Evolutionary conservation across 768 basidiomycete genomes (phyloP).

Genomic region (Phaeotremella skinneri): DNA sequence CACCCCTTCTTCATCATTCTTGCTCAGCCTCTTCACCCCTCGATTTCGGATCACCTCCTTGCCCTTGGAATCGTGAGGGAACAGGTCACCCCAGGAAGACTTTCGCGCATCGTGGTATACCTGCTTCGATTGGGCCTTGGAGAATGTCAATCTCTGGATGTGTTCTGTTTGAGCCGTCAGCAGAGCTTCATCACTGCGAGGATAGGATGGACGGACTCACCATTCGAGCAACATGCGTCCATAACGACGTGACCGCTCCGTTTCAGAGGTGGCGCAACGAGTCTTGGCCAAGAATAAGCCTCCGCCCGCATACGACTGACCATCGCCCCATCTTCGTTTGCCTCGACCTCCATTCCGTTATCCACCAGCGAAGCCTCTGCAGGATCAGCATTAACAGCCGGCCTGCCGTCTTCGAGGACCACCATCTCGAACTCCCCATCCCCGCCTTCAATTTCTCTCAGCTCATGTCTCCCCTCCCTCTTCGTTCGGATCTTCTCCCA

Average conservation of each 20-base stretch:
- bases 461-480: constrained; percentile 27
- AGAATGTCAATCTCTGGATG: constrained; percentile 85
- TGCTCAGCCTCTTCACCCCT: constrained; percentile 40
- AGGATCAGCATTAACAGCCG: neutral
- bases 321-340: constrained; percentile 6
- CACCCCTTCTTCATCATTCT: constrained; percentile 15
- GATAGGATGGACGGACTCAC: constrained; percentile 53
- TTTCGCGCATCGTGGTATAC: constrained; percentile 92
- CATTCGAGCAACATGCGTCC: constrained; percentile 80
- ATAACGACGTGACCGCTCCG: constrained; percentile 85
- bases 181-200: neutral
- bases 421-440: constrained; percentile 35
- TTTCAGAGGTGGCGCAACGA: constrained; percentile 89
- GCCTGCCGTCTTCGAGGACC: constrained; percentile 17
- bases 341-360: neutral
- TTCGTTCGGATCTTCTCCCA: constrained; percentile 29
- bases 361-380: constrained; percentile 10
- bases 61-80: constrained; percentile 77
- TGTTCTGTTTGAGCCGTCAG: constrained; percentile 61
- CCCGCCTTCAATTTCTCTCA: constrained; percentile 24
- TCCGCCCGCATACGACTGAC: constrained; percentile 62
- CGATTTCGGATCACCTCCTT: constrained; percentile 37
- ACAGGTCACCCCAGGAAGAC: constrained; percentile 88
- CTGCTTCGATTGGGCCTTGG: constrained; percentile 94
- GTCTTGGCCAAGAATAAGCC: constrained; percentile 83